Evolutionary conservation across 2,329 filamentous ascomycete genomes (phyloP), one percentile per base, ranked within the genome.

Genomic region (Trichoderma sp.): DNA sequence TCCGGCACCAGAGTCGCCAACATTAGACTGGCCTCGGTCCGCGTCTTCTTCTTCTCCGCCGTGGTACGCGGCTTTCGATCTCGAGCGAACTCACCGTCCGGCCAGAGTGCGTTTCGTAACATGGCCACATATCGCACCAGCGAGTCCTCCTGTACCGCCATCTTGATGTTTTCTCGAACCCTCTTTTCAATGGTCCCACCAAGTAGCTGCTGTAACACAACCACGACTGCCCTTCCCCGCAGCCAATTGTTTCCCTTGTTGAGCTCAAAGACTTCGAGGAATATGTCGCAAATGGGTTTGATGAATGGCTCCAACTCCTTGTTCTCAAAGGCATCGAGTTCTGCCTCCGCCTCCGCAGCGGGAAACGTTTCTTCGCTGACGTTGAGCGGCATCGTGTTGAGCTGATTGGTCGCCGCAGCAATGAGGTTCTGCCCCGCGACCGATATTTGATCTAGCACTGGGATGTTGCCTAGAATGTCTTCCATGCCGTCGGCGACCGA

Each of bases 401-500:
- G 87, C 82, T 93, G 91, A 79, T 85, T 92, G 12, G 91, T 91
- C 2, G 91, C 94, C 38, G 94, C 94, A 0, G 93, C 93, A 75
- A 97, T 93, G 67, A 98, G 89, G 80, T 95, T 98, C 82, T 98
- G 96, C 0, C 96, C 96, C 7, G 97, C 95, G 2, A 95, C 90
- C 0, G 95, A 98, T 7, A 99, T 90, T 82, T 98, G 97, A 80
- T 99, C 97, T 35, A 99, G 89, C 0, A 98, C 95, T 1, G 97
- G 95, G 60, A 98, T 96, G 81, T 98, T 98, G 74, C 97, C 97
- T 4, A 99, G 87, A 73, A 99, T 97, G 80, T 99, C 97, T 82
- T 99, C 97, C 93, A 99, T 97, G 41, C 97, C 97, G 81, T 99
- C 97, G 0, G 96, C 94, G 27, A 99, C 96, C 0, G 96, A 98